These are phyloP conservation scores for Crataegus laevigata DNA, from an alignment of 306 rosid species.

Conservation along the genomic window DNA sequence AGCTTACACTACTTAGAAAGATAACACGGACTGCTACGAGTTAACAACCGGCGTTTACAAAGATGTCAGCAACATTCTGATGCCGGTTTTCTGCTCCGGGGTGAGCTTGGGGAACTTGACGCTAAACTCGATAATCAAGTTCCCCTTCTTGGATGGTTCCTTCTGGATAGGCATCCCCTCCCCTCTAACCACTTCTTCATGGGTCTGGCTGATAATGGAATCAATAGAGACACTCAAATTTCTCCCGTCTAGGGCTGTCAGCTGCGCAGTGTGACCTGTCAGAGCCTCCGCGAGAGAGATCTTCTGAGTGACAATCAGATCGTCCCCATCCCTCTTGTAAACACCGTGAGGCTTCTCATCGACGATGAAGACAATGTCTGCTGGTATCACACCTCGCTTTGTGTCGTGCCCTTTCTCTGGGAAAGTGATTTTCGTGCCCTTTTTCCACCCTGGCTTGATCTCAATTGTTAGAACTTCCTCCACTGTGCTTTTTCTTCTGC, in stretches of 20 bases:
- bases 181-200: conserved; percentile 77
- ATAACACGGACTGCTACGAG: not conserved
- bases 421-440: conserved; percentile 83
- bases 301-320: conserved; percentile 59
- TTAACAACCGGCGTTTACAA: conserved; percentile 10
- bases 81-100: conserved; percentile 65
- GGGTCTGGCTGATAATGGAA: conserved; percentile 47
- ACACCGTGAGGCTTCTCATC: conserved; percentile 76
- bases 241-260: conserved; percentile 68
- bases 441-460: conserved; percentile 96
- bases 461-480: conserved; percentile 79
- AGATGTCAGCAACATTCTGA: conserved; percentile 47
- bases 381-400: conserved; percentile 61
- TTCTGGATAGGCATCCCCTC: conserved; percentile 90
- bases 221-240: conserved; percentile 41
- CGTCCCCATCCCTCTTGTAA: conserved; percentile 79
- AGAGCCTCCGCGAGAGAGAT: conserved; percentile 80
- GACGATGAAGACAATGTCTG: conserved; percentile 71
- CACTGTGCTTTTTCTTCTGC: conserved; percentile 56
- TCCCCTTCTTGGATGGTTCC: conserved; percentile 70
- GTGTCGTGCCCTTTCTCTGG: conserved; percentile 71
- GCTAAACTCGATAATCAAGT: conserved; percentile 75
- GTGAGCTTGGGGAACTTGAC: conserved; percentile 75
- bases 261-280: conserved; percentile 59
- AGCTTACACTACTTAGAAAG: not conserved